phyloP scores from a whole-genome alignment of 2,329 filamentous ascomycete species.

The Mariannaea sp. region DNA sequence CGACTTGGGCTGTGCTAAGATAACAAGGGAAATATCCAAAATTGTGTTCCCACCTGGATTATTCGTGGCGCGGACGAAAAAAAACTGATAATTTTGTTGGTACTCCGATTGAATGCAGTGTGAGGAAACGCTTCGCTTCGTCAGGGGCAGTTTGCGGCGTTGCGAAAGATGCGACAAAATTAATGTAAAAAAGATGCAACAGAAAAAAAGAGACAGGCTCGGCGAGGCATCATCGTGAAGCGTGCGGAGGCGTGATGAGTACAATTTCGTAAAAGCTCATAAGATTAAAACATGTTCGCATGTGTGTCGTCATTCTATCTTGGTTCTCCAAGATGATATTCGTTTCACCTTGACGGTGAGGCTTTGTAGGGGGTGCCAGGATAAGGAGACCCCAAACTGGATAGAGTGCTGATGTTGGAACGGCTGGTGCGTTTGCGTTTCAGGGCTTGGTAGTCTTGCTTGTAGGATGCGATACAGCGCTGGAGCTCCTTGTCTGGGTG shows the following conservation, averaged over 20 bases:
- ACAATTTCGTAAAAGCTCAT: constrained; percentile 31
- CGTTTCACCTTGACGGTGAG: constrained; percentile 24
- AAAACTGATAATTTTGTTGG: constrained; percentile 10
- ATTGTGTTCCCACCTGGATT: constrained; percentile 2
- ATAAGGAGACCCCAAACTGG: constrained; percentile 36
- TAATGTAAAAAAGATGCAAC: constrained; percentile 15
- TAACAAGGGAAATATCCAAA: constrained; percentile 1
- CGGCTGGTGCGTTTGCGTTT: constrained; percentile 51
- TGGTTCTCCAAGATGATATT: constrained; percentile 3
- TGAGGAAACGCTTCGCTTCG: constrained; percentile 26
- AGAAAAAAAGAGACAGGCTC: constrained; percentile 18
- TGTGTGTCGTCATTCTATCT: constrained; percentile 17
- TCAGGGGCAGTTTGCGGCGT: constrained; percentile 17
- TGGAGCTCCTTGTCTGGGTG: constrained; percentile 61
- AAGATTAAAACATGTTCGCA: constrained; percentile 21
- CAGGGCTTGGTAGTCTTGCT: constrained; percentile 59
- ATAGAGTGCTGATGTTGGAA: constrained; percentile 38
- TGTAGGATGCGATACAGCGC: constrained; percentile 65
- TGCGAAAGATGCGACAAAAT: constrained; percentile 24
- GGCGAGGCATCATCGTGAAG: constrained; percentile 18
- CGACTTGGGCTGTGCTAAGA: neutral
- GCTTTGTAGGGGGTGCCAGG: constrained; percentile 30
- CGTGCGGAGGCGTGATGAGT: constrained; percentile 17
- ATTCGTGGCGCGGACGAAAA: constrained; percentile 2
- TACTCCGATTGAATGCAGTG: constrained; percentile 26